Percentiles rank a stretch among this genome's conserved stretches.
Evolutionary conservation across 2,329 filamentous ascomycete genomes (phyloP).

Genomic region (Phialophora verrucosa): DNA sequence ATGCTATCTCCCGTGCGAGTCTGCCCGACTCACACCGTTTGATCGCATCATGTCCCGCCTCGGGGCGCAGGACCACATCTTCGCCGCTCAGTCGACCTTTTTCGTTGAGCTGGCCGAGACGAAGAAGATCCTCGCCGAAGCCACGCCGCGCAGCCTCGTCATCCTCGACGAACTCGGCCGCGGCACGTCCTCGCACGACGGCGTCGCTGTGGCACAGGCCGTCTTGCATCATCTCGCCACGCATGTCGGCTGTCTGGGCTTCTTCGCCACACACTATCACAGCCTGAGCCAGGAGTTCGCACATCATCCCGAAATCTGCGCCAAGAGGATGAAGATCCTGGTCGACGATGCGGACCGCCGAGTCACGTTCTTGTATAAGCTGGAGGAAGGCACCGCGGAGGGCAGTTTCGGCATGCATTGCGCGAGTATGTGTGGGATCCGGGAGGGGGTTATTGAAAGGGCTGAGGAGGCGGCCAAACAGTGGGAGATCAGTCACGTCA

Average conservation of each 20-base stretch:
- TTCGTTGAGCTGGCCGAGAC: conserved; percentile 97
- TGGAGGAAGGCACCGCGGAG: conserved; percentile 91
- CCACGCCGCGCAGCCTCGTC: conserved; percentile 89
- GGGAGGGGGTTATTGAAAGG: conserved; percentile 77
- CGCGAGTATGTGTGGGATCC: conserved; percentile 96
- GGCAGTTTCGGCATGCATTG: conserved; percentile 99
- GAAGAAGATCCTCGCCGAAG: conserved; percentile 95
- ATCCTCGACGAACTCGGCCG: conserved; percentile 96
- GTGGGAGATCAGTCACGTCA: conserved; percentile 92
- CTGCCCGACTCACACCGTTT: conserved; percentile 82
- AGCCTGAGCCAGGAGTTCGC: conserved; percentile 90
- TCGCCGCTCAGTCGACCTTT: conserved; percentile 96
- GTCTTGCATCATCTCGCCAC: conserved; percentile 95
- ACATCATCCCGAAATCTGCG: conserved; percentile 81
- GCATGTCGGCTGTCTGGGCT: conserved; percentile 90
- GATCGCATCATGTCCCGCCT: conserved; percentile 99
- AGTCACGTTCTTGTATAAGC: conserved; percentile 96
- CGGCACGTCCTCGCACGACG: conserved; percentile 93
- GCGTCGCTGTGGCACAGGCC: conserved; percentile 93
- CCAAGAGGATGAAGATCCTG: conserved; percentile 91
- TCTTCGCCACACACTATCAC: conserved; percentile 98
- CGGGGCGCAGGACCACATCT: conserved; percentile 98
- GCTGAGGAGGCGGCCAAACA: conserved; percentile 87
- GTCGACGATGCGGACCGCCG: conserved; percentile 82
- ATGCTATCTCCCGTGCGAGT: conserved; percentile 84